Evolutionary conservation across 257 asterid species (phyloP).

Genomic region (Ilex aquifolium): DNA sequence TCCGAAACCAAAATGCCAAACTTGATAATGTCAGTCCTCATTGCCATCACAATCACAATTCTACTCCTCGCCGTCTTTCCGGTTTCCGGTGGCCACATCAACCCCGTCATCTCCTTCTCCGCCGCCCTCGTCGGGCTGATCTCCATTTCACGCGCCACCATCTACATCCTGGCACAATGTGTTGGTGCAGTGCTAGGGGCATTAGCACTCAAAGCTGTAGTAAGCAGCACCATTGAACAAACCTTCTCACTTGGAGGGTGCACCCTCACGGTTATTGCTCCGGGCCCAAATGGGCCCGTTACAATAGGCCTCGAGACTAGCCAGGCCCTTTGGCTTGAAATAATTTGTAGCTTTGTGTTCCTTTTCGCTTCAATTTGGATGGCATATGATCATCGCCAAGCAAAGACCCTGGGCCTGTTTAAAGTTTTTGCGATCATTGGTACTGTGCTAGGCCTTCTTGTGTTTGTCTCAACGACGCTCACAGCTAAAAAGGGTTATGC

Average conservation of each 20-base stretch:
- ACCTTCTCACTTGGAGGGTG: slow-evolving; percentile 70
- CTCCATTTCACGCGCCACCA: slow-evolving; percentile 50
- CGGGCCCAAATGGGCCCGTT: slow-evolving; percentile 46
- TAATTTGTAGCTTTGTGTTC: slow-evolving; percentile 50
- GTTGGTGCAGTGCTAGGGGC: slow-evolving; percentile 62
- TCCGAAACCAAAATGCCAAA: slow-evolving; percentile 48
- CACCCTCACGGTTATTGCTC: slow-evolving; percentile 39
- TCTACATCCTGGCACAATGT: slow-evolving; percentile 57
- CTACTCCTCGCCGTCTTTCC: slow-evolving; percentile 70
- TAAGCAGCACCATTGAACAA: slow-evolving; percentile 31
- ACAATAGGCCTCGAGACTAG: slow-evolving; percentile 35
- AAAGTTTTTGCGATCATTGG: slow-evolving; percentile 44
- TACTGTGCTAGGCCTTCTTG: slow-evolving; percentile 51
- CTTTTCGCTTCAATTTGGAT: slow-evolving; percentile 72
- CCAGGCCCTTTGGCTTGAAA: slow-evolving; percentile 70
- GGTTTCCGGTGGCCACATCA: slow-evolving; percentile 76
- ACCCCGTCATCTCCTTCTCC: slow-evolving; percentile 75
- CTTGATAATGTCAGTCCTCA: slow-evolving; percentile 41
- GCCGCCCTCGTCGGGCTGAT: slow-evolving; percentile 65
- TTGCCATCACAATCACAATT: slow-evolving; percentile 44
- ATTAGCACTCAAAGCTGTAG: slow-evolving; percentile 58
- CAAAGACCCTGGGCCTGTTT: slow-evolving; percentile 35
- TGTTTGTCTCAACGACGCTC: slow-evolving; percentile 53
- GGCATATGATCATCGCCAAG: slow-evolving; percentile 71
- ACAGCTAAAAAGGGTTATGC: slow-evolving; percentile 49